A percentile compares a stretch with the other conserved stretches of the same genome.
Conservation (phyloP, 2,329 filamentous ascomycete genomes). For the Alternaria hordeiaustralica region DNA sequence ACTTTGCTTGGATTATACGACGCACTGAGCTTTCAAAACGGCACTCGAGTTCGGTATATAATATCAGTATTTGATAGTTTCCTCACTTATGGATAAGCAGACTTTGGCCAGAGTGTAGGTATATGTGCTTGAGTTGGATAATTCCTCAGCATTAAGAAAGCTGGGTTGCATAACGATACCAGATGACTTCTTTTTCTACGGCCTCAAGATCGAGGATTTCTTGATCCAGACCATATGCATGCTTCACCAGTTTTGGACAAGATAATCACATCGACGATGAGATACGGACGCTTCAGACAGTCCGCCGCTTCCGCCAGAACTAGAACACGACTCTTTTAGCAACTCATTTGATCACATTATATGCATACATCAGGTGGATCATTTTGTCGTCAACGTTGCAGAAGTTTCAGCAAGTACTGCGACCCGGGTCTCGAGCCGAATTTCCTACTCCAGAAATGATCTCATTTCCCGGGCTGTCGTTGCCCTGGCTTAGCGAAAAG, state of each 20-base stretch:
- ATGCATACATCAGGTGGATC: neutral
- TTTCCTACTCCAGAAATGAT: neutral
- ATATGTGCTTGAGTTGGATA: neutral
- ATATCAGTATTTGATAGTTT: neutral
- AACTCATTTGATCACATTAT: neutral
- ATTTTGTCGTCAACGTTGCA: neutral
- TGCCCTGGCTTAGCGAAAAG: neutral
- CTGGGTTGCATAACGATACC: neutral
- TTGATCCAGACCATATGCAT: neutral
- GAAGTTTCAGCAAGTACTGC: neutral
- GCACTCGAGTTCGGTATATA: neutral
- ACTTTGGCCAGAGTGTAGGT: neutral
- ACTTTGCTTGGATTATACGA: neutral
- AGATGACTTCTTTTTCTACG: neutral
- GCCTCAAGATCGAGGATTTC: neutral
- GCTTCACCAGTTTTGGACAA: neutral
- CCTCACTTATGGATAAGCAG: neutral
- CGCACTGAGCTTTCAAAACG: neutral
- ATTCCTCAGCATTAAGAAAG: neutral
- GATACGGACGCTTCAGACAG: neutral
- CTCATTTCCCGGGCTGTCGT: neutral
- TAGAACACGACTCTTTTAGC: neutral
- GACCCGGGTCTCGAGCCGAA: neutral
- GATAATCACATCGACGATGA: neutral
- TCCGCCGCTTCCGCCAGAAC: neutral